These are phyloP conservation scores for Umbilicaria muhlenbergii DNA, from an alignment of 495 filamentous ascomycete genomes.

Conservation along the genomic window DNA sequence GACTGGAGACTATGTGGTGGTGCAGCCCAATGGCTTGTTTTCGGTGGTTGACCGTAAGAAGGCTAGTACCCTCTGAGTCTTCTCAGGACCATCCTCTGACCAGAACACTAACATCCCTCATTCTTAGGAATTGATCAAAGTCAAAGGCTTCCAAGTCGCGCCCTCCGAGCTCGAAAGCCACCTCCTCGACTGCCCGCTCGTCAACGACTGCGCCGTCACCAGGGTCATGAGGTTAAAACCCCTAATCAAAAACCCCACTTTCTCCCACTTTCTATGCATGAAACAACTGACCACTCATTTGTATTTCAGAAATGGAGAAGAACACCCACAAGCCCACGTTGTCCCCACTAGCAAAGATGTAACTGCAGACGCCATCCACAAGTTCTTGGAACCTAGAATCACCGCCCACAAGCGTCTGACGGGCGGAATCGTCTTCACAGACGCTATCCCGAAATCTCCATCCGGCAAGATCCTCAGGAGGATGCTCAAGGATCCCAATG, in stretches of 20 bases:
- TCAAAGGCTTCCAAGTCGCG: conserved; percentile 34
- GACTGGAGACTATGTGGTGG: conserved; percentile 48
- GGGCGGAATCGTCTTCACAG: conserved; percentile 65
- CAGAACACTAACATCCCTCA: too few species aligned
- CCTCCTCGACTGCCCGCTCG: conserved; percentile 15
- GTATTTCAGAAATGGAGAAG: too few species aligned
- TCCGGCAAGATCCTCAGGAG: conserved; percentile 79
- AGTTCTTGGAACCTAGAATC: too few species aligned
- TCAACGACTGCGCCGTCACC: too few species aligned
- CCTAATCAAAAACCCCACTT: too few species aligned
- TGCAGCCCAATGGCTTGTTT: conserved; percentile 13
- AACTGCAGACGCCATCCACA: too few species aligned
- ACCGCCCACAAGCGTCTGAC: conserved; percentile 62
- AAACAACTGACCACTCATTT: too few species aligned
- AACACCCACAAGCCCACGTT: too few species aligned
- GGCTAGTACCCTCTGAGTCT: conserved; percentile 8
- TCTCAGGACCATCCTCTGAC: not conserved
- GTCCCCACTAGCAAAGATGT: too few species aligned
- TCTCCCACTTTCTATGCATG: too few species aligned
- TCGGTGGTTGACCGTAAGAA: conserved; percentile 31
- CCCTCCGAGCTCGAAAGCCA: conserved; percentile 33
- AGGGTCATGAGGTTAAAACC: too few species aligned
- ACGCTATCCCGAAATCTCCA: conserved; percentile 68
- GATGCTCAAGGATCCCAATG: conserved; percentile 59
- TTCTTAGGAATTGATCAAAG: conserved; percentile 70